Evolutionary conservation across 108 stramenopile genomes (phyloP).

Genomic region (Conticribra guillardii): DNA sequence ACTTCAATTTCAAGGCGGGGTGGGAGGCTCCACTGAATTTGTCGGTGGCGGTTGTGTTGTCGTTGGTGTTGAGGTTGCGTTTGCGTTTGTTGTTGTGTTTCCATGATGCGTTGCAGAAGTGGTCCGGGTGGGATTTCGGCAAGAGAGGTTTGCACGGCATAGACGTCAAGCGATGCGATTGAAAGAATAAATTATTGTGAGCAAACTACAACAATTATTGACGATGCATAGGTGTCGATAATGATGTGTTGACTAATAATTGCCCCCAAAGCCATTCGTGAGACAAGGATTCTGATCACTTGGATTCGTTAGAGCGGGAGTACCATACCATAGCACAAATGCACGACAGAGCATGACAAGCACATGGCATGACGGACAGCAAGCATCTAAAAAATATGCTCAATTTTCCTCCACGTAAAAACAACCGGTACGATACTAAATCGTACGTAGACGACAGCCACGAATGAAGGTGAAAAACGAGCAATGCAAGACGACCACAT

Average conservation of each 20-base stretch:
- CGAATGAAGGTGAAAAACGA: neutral
- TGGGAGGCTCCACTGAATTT: slow-evolving; percentile 1
- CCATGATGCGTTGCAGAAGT: neutral
- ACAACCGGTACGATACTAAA: neutral
- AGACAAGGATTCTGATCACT: neutral
- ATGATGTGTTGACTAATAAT: neutral
- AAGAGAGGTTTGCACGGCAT: neutral
- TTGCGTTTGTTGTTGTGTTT: neutral
- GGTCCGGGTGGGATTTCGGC: neutral
- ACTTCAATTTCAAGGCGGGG: neutral
- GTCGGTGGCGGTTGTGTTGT: neutral
- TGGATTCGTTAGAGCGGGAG: neutral
- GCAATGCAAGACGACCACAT: neutral
- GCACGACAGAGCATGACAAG: neutral
- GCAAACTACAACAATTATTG: neutral
- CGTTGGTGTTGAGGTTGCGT: neutral
- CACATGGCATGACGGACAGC: neutral
- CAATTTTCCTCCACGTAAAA: neutral
- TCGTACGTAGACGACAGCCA: neutral
- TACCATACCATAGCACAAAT: too few species aligned
- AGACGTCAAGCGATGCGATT: neutral
- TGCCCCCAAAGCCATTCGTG: neutral
- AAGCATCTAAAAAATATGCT: neutral
- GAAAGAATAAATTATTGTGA: neutral
- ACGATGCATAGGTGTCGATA: neutral